Conservation (phyloP, 202 grass and related monocot genomes). For the Zoysia matrella region DNA sequence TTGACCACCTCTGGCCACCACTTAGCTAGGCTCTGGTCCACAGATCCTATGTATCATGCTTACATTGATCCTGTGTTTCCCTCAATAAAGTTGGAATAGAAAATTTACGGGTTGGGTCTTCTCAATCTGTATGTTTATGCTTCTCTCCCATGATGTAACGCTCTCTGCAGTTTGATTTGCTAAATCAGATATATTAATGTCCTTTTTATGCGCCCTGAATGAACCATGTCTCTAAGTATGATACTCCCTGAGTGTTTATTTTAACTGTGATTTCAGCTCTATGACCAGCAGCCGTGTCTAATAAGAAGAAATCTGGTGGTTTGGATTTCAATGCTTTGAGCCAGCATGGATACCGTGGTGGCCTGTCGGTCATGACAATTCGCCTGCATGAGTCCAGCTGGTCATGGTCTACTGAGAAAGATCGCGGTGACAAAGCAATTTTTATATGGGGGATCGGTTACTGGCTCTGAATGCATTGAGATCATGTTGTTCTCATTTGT, state of each 20-base stretch:
- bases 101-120: neutral
- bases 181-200: neutral
- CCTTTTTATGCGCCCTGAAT: slow-evolving; percentile 4
- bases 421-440: slow-evolving; percentile 38
- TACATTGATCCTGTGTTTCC: slow-evolving; percentile 73
- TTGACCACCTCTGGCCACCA: slow-evolving; percentile 52
- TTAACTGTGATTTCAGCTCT: slow-evolving; percentile 57
- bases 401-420: slow-evolving; percentile 89
- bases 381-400: slow-evolving; percentile 71
- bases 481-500: too few relatives aligned
- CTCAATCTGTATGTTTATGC: slow-evolving; percentile 18
- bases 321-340: slow-evolving; percentile 86
- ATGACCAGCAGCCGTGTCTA: slow-evolving; percentile 60
- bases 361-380: slow-evolving; percentile 79
- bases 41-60: slow-evolving; percentile 72
- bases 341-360: slow-evolving; percentile 77
- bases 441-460: too few relatives aligned
- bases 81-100: slow-evolving; percentile 35
- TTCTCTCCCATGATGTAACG: slow-evolving; percentile 29
- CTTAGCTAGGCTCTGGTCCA: slow-evolving; percentile 69
- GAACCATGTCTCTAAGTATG: neutral
- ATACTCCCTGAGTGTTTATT: neutral
- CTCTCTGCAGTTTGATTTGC: slow-evolving; percentile 24
- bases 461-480: too few relatives aligned
- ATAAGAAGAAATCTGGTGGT: slow-evolving; percentile 74